Evolutionary conservation across 2,329 filamentous ascomycete species (phyloP).

Genomic region (Lecanicillium sp.): DNA sequence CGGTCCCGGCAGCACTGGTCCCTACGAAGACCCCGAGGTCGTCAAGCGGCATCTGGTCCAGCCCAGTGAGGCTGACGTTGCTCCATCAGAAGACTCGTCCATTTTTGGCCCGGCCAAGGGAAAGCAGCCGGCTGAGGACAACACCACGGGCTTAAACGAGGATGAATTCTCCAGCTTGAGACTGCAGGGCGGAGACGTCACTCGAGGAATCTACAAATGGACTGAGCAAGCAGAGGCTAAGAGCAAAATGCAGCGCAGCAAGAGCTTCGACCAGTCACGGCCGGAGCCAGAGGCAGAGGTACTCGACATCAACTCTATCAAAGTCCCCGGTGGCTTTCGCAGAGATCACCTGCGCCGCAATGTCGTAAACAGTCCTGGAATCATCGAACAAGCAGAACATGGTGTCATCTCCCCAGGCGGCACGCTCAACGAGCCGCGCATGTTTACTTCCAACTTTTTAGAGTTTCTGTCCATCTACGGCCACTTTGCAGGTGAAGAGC

Average conservation of each 20-base stretch:
- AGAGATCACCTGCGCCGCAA: slow-evolving; percentile 78
- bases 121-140: slow-evolving; percentile 38
- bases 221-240: slow-evolving; percentile 77
- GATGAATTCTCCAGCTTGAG: slow-evolving; percentile 91
- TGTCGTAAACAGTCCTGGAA: slow-evolving; percentile 48
- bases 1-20: slow-evolving; percentile 37
- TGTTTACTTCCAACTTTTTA: slow-evolving; percentile 87
- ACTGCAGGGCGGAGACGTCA: slow-evolving; percentile 90
- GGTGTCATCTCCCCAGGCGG: slow-evolving; percentile 23
- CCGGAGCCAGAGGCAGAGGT: slow-evolving; percentile 73
- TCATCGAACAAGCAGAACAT: slow-evolving; percentile 23
- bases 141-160: slow-evolving; percentile 38
- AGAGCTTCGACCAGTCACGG: slow-evolving; percentile 75
- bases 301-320: slow-evolving; percentile 82
- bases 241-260: slow-evolving; percentile 64
- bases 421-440: slow-evolving; percentile 28
- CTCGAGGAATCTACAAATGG: slow-evolving; percentile 92
- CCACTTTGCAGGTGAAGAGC: slow-evolving; percentile 93
- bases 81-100: slow-evolving; percentile 38
- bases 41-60: slow-evolving; percentile 82
- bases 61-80: slow-evolving; percentile 40
- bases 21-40: slow-evolving; percentile 84
- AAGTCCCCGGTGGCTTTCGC: slow-evolving; percentile 87
- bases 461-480: slow-evolving; percentile 94
- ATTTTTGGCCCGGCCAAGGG: slow-evolving; percentile 39